Evolutionary conservation across 208 protist genomes (phyloP).

Genomic region (Hexamita inflata): DNA sequence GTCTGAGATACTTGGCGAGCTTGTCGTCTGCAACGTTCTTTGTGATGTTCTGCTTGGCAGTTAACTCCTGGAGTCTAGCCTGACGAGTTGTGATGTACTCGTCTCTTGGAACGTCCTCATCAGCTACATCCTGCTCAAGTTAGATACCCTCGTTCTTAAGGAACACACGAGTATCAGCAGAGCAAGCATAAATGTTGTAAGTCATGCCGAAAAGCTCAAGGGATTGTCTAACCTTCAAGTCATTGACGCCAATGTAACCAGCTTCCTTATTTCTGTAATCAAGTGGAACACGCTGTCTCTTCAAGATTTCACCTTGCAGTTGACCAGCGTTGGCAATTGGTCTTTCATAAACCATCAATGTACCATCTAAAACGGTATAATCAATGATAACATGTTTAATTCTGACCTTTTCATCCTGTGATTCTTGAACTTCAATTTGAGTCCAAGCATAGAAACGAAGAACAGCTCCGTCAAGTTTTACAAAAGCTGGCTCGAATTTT

Average conservation of each 20-base stretch:
- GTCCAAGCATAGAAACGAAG: constrained; percentile 81
- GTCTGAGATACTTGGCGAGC: constrained; percentile 37
- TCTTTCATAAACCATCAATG: constrained; percentile 69
- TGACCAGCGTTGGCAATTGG: constrained; percentile 70
- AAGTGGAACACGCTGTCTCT: constrained; percentile 61
- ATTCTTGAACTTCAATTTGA: constrained; percentile 70
- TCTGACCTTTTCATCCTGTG: constrained; percentile 59
- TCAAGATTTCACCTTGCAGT: constrained; percentile 62
- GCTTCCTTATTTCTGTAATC: constrained; percentile 52
- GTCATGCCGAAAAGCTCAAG: constrained; percentile 62
- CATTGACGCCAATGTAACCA: constrained; percentile 62
- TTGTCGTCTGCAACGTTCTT: constrained; percentile 40
- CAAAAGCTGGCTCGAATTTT: constrained; percentile 56
- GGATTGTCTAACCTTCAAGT: constrained; percentile 63
- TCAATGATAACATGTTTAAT: constrained; percentile 69
- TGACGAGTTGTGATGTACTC: not conserved
- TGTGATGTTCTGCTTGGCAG: not conserved
- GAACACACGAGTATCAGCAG: constrained; percentile 73
- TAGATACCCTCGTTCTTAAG: constrained; percentile 59
- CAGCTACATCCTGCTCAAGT: constrained; percentile 58
- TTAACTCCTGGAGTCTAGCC: not conserved
- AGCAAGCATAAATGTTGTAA: constrained; percentile 72
- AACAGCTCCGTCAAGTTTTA: constrained; percentile 70
- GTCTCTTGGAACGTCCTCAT: constrained; percentile 42
- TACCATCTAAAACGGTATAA: constrained; percentile 75